phyloP scores from a whole-genome alignment of 768 basidiomycete species.

The Lactifluus volemus region DNA sequence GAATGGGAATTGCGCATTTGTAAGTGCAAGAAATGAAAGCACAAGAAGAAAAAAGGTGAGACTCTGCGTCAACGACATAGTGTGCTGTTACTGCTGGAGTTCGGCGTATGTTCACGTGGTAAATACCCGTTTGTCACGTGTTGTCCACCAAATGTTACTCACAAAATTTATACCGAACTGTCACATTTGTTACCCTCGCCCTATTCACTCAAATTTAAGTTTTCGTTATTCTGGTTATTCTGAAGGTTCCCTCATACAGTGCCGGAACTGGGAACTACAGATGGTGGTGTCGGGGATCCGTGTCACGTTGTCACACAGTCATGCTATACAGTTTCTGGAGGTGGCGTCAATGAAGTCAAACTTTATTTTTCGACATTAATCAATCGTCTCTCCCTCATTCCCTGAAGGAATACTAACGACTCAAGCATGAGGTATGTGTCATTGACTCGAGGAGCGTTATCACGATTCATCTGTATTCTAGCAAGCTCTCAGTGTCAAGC shows the following conservation, averaged over 20 bases:
- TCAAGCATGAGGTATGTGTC: slow-evolving; percentile 20
- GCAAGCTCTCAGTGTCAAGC: slow-evolving; percentile 98
- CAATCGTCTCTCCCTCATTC: not conserved
- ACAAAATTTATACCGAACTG: too few relatives aligned
- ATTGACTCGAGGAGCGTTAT: not conserved
- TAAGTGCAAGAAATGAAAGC: not conserved
- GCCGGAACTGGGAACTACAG: too few relatives aligned
- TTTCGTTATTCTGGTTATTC: too few relatives aligned
- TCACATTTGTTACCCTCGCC: too few relatives aligned
- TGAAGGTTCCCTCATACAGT: too few relatives aligned
- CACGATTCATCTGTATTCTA: slow-evolving; percentile 17
- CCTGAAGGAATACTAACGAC: slow-evolving; percentile 1
- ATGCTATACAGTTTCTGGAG: slow-evolving; percentile 14
- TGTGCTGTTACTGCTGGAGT: too few relatives aligned
- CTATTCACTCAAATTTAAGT: too few relatives aligned
- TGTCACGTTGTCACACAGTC: slow-evolving; percentile 20
- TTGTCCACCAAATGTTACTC: too few relatives aligned
- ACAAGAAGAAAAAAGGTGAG: not conserved
- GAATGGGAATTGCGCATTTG: slow-evolving; percentile 20
- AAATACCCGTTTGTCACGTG: too few relatives aligned
- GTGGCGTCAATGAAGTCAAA: not conserved
- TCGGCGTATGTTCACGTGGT: too few relatives aligned
- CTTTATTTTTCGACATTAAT: slow-evolving; percentile 12
- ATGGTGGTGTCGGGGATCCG: slow-evolving; percentile 12
- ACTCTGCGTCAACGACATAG: not conserved